phyloP scores from a whole-genome alignment of 768 basidiomycete genomes.

The Pleurotus eryngii region DNA sequence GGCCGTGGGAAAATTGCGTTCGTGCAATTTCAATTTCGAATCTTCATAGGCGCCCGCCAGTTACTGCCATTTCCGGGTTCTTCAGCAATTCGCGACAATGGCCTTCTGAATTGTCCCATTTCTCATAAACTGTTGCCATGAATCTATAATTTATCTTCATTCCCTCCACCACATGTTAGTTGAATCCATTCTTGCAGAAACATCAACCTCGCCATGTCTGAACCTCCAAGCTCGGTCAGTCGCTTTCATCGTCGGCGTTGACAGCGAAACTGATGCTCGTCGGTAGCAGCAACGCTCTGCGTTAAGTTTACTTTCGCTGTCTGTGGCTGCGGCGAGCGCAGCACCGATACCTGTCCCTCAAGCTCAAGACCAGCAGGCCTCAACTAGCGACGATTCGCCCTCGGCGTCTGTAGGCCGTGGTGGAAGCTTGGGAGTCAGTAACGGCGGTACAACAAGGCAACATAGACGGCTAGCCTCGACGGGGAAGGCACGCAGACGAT shows the following conservation, averaged over 20 bases:
- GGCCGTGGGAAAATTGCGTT: too few relatives aligned
- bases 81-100: neutral
- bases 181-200: neutral
- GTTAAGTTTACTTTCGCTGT: conserved; percentile 63
- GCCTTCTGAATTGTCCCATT: conserved; percentile 2
- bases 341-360: conserved; percentile 38
- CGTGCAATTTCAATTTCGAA: too few relatives aligned
- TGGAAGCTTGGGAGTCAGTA: conserved; percentile 24
- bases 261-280: neutral
- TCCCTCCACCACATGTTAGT: neutral
- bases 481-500: conserved; percentile 63
- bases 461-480: conserved; percentile 72
- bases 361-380: conserved; percentile 1
- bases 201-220: conserved; percentile 4
- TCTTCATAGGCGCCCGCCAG: too few relatives aligned
- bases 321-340: conserved; percentile 54
- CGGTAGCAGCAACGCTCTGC: conserved; percentile 13
- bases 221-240: conserved; percentile 1
- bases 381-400: conserved; percentile 11
- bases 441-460: conserved; percentile 35
- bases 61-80: too few relatives aligned
- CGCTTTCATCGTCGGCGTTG: neutral
- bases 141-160: neutral
- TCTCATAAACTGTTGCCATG: conserved; percentile 15
- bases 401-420: conserved; percentile 8